These are phyloP conservation scores for Macrolepiota albuminosa DNA, from an alignment of 768 basidiomycete species.

Conservation along the genomic window DNA sequence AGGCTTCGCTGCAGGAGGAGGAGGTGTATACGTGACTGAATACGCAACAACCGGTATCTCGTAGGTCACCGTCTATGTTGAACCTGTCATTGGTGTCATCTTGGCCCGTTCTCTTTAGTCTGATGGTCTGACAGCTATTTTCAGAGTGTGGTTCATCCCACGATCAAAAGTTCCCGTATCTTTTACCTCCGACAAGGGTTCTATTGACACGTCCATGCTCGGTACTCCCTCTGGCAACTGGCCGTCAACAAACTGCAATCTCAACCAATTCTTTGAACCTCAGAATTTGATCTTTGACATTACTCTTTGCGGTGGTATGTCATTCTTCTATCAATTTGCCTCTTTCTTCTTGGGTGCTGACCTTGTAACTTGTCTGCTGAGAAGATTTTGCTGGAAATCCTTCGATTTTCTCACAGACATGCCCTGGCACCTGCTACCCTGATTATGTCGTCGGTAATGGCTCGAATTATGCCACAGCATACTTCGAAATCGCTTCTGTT, in stretches of 20 bases:
- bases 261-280: conserved; percentile 49
- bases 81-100: neutral
- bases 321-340: neutral
- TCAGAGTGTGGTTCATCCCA: conserved; percentile 62
- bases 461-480: conserved; percentile 58
- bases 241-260: conserved; percentile 50
- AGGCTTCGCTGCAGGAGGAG: conserved; percentile 59
- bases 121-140: neutral
- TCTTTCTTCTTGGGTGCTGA: neutral
- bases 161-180: conserved; percentile 43
- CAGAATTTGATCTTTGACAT: conserved; percentile 74
- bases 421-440: conserved; percentile 60
- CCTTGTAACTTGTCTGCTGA: neutral
- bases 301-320: conserved; percentile 58
- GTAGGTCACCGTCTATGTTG: conserved; percentile 30
- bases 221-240: conserved; percentile 72
- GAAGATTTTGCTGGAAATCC: conserved; percentile 48
- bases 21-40: conserved; percentile 76
- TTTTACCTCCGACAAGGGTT: conserved; percentile 43
- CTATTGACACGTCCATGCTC: conserved; percentile 49
- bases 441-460: conserved; percentile 65
- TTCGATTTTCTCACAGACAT: conserved; percentile 53
- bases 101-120: neutral
- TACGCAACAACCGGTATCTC: conserved; percentile 61
- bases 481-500: conserved; percentile 68